These are phyloP conservation scores for Simmondsia chinensis DNA, from an alignment of 148 eudicot genomes.

Conservation along the genomic window DNA sequence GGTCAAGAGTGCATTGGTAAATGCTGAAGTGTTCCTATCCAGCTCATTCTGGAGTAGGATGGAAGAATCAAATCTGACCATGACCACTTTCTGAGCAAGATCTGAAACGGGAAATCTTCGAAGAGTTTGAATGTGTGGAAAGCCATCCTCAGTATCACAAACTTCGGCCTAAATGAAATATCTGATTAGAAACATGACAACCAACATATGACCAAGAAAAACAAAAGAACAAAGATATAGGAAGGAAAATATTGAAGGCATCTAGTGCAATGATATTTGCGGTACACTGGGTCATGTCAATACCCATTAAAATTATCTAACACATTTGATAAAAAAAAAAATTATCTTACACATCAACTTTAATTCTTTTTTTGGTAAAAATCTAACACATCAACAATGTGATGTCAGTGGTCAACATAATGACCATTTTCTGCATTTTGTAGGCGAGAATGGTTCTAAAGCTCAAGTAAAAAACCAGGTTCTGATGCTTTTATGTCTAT, in stretches of 20 bases:
- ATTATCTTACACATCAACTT: background rate
- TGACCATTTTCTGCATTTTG: too few relatives aligned
- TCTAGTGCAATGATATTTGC: too few relatives aligned
- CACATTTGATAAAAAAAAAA: background rate
- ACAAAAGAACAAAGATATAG: background rate
- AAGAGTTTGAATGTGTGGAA: conserved; percentile 71
- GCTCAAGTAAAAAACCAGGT: too few relatives aligned
- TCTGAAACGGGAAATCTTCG: conserved; percentile 47
- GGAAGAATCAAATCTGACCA: conserved; percentile 77
- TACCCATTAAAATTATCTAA: too few relatives aligned
- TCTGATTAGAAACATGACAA: conserved; percentile 4
- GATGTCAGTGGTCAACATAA: too few relatives aligned
- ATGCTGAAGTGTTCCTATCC: conserved; percentile 16
- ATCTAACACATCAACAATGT: too few relatives aligned
- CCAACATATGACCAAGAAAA: background rate
- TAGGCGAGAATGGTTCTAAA: too few relatives aligned
- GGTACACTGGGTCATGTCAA: too few relatives aligned
- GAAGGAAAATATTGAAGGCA: background rate
- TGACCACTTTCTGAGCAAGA: conserved; percentile 45
- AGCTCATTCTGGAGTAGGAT: conserved; percentile 28
- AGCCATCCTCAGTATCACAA: conserved; percentile 14
- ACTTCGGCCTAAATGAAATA: conserved; percentile 22
- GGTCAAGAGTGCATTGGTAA: conserved; percentile 34
- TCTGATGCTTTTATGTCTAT: too few relatives aligned
- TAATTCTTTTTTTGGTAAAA: too few relatives aligned